These are phyloP conservation scores for Oenanthe sinensis DNA, from an alignment of 129 eudicot genomes.

Conservation along the genomic window DNA sequence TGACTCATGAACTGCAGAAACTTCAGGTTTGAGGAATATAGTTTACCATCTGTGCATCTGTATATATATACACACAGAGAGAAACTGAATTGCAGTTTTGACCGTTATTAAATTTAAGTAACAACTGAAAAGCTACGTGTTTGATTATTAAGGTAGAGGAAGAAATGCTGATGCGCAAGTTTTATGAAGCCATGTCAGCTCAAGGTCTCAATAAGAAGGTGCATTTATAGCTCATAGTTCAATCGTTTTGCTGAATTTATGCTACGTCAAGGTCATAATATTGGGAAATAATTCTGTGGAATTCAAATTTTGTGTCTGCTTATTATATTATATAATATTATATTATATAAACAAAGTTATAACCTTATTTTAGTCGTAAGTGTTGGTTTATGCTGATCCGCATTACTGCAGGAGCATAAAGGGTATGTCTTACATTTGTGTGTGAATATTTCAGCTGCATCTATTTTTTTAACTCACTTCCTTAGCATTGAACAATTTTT, in stretches of 20 bases:
- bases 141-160: constrained; percentile 59
- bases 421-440: not conserved
- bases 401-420: not conserved
- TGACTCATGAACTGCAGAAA: constrained; percentile 63
- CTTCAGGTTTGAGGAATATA: constrained; percentile 42
- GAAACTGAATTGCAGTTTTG: not conserved
- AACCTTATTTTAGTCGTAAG: not conserved
- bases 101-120: not conserved
- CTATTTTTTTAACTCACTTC: not conserved
- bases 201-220: constrained; percentile 36
- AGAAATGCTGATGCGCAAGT: constrained; percentile 77
- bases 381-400: not conserved
- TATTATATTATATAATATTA: not conserved
- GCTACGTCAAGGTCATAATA: not conserved
- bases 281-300: not conserved
- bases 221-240: not conserved
- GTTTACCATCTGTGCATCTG: not conserved
- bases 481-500: not conserved
- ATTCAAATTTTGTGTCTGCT: not conserved
- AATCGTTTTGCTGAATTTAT: not conserved
- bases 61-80: not conserved
- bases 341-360: not conserved
- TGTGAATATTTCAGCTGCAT: not conserved
- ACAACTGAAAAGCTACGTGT: not conserved
- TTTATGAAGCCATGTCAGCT: constrained; percentile 53